Conservation (phyloP, 1,139 yeast species). For the Blastobotrys arbuscula region DNA sequence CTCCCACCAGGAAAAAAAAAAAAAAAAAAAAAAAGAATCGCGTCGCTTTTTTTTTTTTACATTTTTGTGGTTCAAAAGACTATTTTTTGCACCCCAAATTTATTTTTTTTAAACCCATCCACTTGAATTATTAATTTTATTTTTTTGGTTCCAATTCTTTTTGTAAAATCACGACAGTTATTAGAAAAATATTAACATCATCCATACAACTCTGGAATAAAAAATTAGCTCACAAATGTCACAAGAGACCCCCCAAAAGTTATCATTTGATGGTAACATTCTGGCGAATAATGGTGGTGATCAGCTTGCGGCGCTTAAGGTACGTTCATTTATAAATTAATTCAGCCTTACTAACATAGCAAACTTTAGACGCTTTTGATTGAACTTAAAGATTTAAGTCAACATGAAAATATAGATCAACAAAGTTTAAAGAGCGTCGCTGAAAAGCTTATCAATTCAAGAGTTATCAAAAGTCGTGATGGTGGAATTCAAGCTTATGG, state of each 20-base stretch:
- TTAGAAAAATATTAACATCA: too few relatives aligned
- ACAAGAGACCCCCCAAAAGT: not conserved
- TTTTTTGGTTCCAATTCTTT: too few relatives aligned
- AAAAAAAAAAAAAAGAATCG: not conserved
- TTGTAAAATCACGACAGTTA: too few relatives aligned
- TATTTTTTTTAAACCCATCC: too few relatives aligned
- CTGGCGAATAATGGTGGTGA: conserved; percentile 9
- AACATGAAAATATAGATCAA: conserved; percentile 3
- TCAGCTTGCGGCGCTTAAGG: conserved; percentile 11
- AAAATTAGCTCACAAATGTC: not conserved
- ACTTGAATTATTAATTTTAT: too few relatives aligned
- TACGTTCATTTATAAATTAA: not conserved
- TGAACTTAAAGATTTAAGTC: conserved; percentile 1
- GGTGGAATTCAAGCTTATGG: conserved; percentile 64
- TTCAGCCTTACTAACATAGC: not conserved
- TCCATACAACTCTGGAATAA: not conserved
- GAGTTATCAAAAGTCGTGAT: conserved; percentile 57
- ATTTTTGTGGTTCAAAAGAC: too few relatives aligned
- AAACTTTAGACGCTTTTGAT: not conserved
- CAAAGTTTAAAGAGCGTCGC: conserved; percentile 43
- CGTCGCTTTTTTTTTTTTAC: not conserved
- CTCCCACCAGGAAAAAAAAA: not conserved
- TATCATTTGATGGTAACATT: conserved; percentile 8
- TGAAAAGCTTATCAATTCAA: conserved; percentile 51
- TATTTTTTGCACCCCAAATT: not conserved